Percentiles rank a stretch among this genome's conserved stretches.
Conservation (phyloP, 495 filamentous ascomycete species). For the Parmelia sp. region DNA sequence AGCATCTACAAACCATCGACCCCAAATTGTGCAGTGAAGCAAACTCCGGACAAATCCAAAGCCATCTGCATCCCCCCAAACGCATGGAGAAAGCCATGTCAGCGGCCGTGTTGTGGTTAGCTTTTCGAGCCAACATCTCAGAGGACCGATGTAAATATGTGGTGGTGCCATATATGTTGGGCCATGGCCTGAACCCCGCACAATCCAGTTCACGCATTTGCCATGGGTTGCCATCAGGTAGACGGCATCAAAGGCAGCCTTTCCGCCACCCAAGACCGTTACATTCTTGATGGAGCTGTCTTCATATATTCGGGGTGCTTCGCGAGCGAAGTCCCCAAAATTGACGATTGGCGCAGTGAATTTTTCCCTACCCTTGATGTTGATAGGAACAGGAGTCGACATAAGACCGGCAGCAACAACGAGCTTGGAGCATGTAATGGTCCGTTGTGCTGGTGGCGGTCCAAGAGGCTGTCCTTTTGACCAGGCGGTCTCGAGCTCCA, state of each 20-base stretch:
- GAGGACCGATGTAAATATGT: slow-evolving; percentile 46
- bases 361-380: slow-evolving; percentile 40
- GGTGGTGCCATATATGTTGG: slow-evolving; percentile 64
- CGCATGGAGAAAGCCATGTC: slow-evolving; percentile 60
- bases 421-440: slow-evolving; percentile 50
- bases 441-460: slow-evolving; percentile 12
- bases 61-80: slow-evolving; percentile 54
- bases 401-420: slow-evolving; percentile 67
- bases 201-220: slow-evolving; percentile 68
- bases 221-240: slow-evolving; percentile 61
- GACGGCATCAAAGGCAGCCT: slow-evolving; percentile 71
- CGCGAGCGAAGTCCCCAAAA: slow-evolving; percentile 47
- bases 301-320: slow-evolving; percentile 35
- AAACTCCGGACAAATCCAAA: slow-evolving; percentile 43
- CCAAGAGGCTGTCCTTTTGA: slow-evolving; percentile 1
- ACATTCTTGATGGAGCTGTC: slow-evolving; percentile 36
- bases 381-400: slow-evolving; percentile 51
- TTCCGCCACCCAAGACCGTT: slow-evolving; percentile 63
- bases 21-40: slow-evolving; percentile 61
- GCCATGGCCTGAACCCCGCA: slow-evolving; percentile 70
- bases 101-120: slow-evolving; percentile 57
- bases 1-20: slow-evolving; percentile 57
- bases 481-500: slow-evolving; percentile 26
- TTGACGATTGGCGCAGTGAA: slow-evolving; percentile 60
- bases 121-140: slow-evolving; percentile 56